Evolutionary conservation across 1,139 yeast species (phyloP).

Genomic region (Blastobotrys apis): DNA sequence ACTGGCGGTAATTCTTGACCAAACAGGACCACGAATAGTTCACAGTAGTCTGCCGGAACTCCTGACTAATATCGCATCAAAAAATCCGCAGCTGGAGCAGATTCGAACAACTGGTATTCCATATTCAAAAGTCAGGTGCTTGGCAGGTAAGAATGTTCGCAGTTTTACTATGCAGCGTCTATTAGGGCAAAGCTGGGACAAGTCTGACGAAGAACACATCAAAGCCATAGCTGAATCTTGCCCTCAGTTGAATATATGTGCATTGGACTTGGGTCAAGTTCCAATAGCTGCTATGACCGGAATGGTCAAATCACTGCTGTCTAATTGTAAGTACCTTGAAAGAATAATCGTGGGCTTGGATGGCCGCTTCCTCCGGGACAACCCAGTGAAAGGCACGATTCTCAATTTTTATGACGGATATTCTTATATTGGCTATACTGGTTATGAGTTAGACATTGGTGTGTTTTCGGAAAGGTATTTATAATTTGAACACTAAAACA

Average conservation of each 20-base stretch:
- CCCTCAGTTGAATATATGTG: not conserved
- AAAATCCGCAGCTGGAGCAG: conserved; percentile 2
- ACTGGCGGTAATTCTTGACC: conserved; percentile 3
- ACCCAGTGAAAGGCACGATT: not conserved
- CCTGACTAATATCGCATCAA: not conserved
- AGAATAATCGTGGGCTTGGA: not conserved
- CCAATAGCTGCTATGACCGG: not conserved
- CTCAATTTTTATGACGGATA: not conserved
- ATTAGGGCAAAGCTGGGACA: not conserved
- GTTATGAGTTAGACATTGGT: too few relatives aligned
- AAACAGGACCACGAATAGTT: not conserved
- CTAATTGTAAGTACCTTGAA: not conserved
- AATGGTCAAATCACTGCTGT: not conserved
- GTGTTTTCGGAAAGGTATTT: too few relatives aligned
- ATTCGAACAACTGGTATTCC: conserved; percentile 8
- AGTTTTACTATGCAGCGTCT: conserved; percentile 2
- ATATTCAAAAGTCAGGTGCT: not conserved
- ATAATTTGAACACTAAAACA: too few relatives aligned
- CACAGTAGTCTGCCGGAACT: not conserved
- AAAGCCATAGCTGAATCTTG: conserved; percentile 1
- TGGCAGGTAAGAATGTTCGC: not conserved
- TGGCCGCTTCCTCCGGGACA: not conserved
- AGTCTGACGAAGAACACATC: conserved; percentile 1
- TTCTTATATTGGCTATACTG: too few relatives aligned
- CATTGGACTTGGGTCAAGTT: conserved; percentile 3